phyloP scores from a whole-genome alignment of 345 rosid genomes.

The Ricinus communis region DNA sequence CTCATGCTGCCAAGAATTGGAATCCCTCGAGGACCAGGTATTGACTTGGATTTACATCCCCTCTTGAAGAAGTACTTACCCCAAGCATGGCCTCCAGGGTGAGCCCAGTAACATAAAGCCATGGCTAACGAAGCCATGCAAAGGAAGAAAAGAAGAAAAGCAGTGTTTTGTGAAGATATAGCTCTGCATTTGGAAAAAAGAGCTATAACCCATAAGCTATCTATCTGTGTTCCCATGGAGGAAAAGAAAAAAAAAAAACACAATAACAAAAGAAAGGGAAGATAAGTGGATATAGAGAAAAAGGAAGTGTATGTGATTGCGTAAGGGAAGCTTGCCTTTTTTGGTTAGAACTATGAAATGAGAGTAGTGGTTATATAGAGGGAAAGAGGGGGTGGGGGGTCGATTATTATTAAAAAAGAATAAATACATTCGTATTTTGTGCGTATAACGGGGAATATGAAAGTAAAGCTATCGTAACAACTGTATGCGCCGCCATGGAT shows the following conservation, averaged over 20 bases:
- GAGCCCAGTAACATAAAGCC: slow-evolving; percentile 34
- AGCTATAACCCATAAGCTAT: slow-evolving; percentile 38
- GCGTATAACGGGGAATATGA: slow-evolving; percentile 6
- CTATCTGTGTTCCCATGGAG: slow-evolving; percentile 39
- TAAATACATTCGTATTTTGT: too few species aligned
- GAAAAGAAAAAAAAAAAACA: not conserved
- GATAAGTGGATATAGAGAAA: too few species aligned
- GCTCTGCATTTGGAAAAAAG: slow-evolving; percentile 35
- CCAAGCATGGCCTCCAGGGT: slow-evolving; percentile 61
- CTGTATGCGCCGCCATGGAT: slow-evolving; percentile 17
- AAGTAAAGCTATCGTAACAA: not conserved
- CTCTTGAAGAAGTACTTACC: slow-evolving; percentile 28
- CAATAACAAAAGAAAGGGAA: too few species aligned
- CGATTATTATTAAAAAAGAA: not conserved
- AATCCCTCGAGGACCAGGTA: slow-evolving; percentile 50
- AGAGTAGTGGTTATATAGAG: slow-evolving; percentile 36
- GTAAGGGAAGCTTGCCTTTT: slow-evolving; percentile 33
- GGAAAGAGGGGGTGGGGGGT: not conserved
- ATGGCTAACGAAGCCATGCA: slow-evolving; percentile 30
- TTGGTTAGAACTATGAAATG: slow-evolving; percentile 35
- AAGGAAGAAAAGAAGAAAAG: slow-evolving; percentile 23
- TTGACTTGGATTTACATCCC: slow-evolving; percentile 3
- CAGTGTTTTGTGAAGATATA: slow-evolving; percentile 23
- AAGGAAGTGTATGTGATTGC: not conserved
- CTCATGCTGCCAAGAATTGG: slow-evolving; percentile 52